Conservation (phyloP, 768 basidiomycete species). For the Suillus fuscotomentosus region DNA sequence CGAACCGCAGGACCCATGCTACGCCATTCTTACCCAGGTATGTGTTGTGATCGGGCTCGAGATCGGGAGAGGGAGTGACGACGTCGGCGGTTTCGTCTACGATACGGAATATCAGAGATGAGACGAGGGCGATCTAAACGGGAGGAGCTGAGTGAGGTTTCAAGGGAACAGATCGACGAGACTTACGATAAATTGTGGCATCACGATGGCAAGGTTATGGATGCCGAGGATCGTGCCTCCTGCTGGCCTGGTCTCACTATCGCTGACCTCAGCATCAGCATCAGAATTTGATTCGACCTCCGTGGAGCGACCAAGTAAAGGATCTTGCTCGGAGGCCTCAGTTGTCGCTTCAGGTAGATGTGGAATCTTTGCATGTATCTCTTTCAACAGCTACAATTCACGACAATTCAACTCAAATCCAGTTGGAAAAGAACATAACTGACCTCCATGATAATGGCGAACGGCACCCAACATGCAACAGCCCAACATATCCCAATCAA, state of each 20-base stretch:
- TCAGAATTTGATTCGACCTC: constrained; percentile 42
- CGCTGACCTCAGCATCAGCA: constrained; percentile 27
- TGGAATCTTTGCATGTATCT: constrained; percentile 45
- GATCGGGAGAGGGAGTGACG: constrained; percentile 26
- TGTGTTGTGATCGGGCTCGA: constrained; percentile 45
- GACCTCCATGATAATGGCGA: constrained; percentile 97
- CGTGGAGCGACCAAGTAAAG: constrained; percentile 57
- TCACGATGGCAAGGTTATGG: constrained; percentile 92
- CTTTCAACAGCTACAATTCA: constrained; percentile 63
- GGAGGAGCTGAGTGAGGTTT: background rate
- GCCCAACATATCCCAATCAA: constrained; percentile 95
- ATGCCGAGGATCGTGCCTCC: constrained; percentile 94
- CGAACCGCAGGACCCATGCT: constrained; percentile 92
- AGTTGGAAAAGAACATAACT: constrained; percentile 41
- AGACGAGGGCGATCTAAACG: constrained; percentile 75
- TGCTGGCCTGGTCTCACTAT: constrained; percentile 44
- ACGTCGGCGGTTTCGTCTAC: constrained; percentile 53
- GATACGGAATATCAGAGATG: constrained; percentile 80
- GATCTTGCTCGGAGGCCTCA: constrained; percentile 40
- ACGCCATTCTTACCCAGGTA: constrained; percentile 88
- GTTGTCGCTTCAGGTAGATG: constrained; percentile 27
- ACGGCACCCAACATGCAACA: constrained; percentile 97
- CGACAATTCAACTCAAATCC: background rate
- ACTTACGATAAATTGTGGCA: constrained; percentile 91
- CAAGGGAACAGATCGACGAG: background rate